Conservation (phyloP, 805 yeast species). For the Cyberlindnera sargentensis region DNA sequence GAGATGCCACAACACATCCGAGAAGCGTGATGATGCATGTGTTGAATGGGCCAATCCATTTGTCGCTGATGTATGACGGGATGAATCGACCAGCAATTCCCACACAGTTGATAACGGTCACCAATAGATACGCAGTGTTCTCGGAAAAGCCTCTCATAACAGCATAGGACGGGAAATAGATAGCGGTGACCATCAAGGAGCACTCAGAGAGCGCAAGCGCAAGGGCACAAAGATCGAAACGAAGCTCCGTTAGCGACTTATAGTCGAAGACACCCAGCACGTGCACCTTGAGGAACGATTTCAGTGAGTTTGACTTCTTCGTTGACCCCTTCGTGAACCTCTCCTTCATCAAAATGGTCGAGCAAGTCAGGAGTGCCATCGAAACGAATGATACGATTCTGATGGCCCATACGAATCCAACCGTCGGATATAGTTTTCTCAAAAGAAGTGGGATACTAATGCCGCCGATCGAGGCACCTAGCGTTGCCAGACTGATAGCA, state of each 20-base stretch:
- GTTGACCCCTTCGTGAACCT: conserved; percentile 20
- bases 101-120: conserved; percentile 38
- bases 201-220: conserved; percentile 33
- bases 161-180: conserved; percentile 48
- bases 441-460: conserved; percentile 41
- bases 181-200: conserved; percentile 30
- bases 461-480: conserved; percentile 52
- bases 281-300: conserved; percentile 8
- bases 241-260: conserved; percentile 34
- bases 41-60: conserved; percentile 43
- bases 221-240: conserved; percentile 35
- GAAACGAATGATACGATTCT: conserved; percentile 40
- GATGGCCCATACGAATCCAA: conserved; percentile 50
- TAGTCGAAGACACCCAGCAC: conserved; percentile 22
- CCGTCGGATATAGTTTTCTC: conserved; percentile 29
- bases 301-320: neutral
- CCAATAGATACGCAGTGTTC: conserved; percentile 36
- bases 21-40: conserved; percentile 34
- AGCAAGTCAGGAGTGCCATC: conserved; percentile 14
- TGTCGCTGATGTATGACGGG: conserved; percentile 38
- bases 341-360: conserved; percentile 26
- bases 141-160: conserved; percentile 39
- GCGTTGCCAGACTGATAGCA: conserved; percentile 38
- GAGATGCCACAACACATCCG: conserved; percentile 24
- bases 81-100: conserved; percentile 39